Evolutionary conservation across 2,329 filamentous ascomycete species (phyloP), one percentile per base, ranked within the genome.

Genomic region (Penicillium brevicompactum): DNA sequence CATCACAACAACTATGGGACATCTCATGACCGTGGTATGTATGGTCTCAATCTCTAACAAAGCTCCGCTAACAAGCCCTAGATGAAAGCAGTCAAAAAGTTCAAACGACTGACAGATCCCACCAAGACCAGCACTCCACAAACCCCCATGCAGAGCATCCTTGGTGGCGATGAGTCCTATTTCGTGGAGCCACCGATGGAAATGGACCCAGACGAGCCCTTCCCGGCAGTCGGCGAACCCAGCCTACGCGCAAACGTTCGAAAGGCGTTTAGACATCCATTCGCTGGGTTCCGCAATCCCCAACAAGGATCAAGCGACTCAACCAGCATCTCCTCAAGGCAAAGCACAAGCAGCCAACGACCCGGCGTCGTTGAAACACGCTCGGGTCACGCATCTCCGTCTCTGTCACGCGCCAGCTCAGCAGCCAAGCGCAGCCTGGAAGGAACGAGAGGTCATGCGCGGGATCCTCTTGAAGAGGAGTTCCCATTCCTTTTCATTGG

Each of bases 71-170:
- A 60, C 41, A 31, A 22, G 16, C 8, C 22, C 16, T 60, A 91
- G 87, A 89, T 97, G 80, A 94, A 91, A 84, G 94, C 92, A 4
- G 93, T 95, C 40, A 87, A 88, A 60, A 90, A 89, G 55, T 97
- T 97, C 79, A 97, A 95, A 71, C 78, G 83, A 48, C 80, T 95
- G 8, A 76, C 94, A 30, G 79, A 84, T 59, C 77, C 80, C 53
- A 82, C 80, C 57, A 79, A 82, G 64, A 77, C 64, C 42, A 64
- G 82, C 5, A 62, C 68, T 10, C 77, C 64, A 44, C 64, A 82
- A 5, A 63, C 68, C 11, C 75, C 79, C 27, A 78, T 87, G 65
- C 81, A 85, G n/a, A 83, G 82, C 42, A 83, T 87, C 31, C 77
- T 88, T 16, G 85, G 84, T 4, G 78, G 80, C 52, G 81, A 82